These are phyloP conservation scores for Periconia digitata DNA, from an alignment of 2,329 filamentous ascomycete species.

Conservation along the genomic window DNA sequence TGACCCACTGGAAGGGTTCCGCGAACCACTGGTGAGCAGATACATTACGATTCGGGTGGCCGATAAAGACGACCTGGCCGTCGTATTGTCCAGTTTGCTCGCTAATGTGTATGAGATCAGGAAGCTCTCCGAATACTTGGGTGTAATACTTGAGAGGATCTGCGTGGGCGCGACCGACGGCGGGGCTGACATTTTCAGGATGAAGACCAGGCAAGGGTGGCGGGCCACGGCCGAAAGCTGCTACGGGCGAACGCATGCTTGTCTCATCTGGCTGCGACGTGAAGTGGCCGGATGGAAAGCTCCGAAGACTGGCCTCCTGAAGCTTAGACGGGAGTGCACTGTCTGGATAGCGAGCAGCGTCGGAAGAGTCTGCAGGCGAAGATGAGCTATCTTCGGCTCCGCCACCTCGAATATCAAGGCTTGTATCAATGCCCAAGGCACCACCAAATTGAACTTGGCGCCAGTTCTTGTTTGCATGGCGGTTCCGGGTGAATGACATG, in stretches of 20 bases:
- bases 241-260: background rate
- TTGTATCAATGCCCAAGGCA: constrained; percentile 11
- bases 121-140: constrained; percentile 46
- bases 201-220: background rate
- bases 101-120: constrained; percentile 44
- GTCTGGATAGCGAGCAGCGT: background rate
- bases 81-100: constrained; percentile 33
- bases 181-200: constrained; percentile 10
- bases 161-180: background rate
- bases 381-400: constrained; percentile 5
- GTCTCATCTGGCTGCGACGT: background rate
- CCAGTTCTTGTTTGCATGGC: constrained; percentile 24
- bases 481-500: constrained; percentile 21
- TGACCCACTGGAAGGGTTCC: constrained; percentile 45
- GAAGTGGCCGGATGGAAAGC: background rate
- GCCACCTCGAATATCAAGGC: background rate
- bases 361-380: background rate
- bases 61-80: constrained; percentile 49
- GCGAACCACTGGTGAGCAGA: constrained; percentile 51
- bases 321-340: background rate
- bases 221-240: background rate
- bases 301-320: background rate
- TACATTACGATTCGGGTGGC: constrained; percentile 51
- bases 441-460: constrained; percentile 22
- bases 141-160: constrained; percentile 25